A percentile compares a stretch with the other conserved stretches of the same genome.
Conservation (phyloP, 495 filamentous ascomycete species). For the Daldinia bambusicola region DNA sequence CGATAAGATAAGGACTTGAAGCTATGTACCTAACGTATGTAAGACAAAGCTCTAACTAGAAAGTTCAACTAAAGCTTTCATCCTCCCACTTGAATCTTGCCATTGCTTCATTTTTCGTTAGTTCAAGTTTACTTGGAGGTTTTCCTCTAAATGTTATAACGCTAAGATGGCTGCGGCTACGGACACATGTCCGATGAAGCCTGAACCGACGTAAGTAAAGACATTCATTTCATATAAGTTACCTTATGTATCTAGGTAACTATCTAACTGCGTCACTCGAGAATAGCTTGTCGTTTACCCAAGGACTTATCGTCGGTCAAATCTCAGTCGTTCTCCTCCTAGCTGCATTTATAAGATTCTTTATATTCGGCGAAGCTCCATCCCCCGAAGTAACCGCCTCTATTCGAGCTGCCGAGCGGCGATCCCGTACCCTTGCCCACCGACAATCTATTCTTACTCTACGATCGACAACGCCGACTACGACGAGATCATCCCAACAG, state of each 20-base stretch:
- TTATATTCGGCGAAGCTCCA: slow-evolving; percentile 96
- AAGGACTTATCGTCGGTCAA: slow-evolving; percentile 93
- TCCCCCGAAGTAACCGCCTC: slow-evolving; percentile 78
- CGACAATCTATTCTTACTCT: slow-evolving; percentile 73
- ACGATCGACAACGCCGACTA: slow-evolving; percentile 49
- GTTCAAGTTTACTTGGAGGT: slow-evolving; percentile 11
- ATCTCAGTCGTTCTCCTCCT: slow-evolving; percentile 89
- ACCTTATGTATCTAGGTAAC: slow-evolving; percentile 17
- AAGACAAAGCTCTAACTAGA: slow-evolving; percentile 17
- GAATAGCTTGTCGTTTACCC: slow-evolving; percentile 83
- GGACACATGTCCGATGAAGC: slow-evolving; percentile 56
- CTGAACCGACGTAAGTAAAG: slow-evolving; percentile 58
- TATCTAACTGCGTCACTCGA: slow-evolving; percentile 35
- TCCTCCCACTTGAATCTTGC: slow-evolving; percentile 18
- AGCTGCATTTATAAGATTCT: slow-evolving; percentile 98
- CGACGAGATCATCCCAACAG: slow-evolving; percentile 55
- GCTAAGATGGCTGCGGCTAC: slow-evolving; percentile 44
- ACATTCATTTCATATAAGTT: slow-evolving; percentile 3
- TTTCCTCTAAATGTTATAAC: slow-evolving; percentile 9
- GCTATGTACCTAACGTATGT: slow-evolving; percentile 2
- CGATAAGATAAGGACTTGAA: slow-evolving; percentile 48
- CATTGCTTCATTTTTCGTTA: slow-evolving; percentile 6
- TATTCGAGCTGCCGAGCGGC: slow-evolving; percentile 73
- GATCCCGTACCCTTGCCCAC: slow-evolving; percentile 70
- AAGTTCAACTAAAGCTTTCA: slow-evolving; percentile 4